A percentile compares a stretch with the other conserved stretches of the same genome.
Evolutionary conservation across 176 grass and related monocot genomes (phyloP).

Genomic region (Musa beccarii): DNA sequence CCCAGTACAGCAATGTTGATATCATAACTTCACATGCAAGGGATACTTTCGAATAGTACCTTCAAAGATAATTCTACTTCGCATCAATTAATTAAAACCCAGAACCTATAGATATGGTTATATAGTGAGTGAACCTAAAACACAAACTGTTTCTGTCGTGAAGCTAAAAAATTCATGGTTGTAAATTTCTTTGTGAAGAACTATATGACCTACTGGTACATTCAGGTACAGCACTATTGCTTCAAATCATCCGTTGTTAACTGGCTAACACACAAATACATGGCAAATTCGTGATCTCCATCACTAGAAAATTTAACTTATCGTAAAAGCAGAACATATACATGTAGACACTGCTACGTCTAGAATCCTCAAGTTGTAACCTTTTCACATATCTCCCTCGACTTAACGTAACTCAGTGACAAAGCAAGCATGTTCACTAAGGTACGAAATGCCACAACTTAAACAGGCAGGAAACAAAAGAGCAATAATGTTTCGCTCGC

Average conservation of each 20-base stretch:
- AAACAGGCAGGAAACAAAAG: no score
- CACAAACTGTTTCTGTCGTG: neutral
- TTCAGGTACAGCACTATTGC: no score
- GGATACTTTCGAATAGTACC: neutral
- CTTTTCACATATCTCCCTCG: neutral
- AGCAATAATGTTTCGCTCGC: no score
- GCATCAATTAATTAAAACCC: no score
- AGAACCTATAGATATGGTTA: neutral
- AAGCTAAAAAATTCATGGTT: neutral
- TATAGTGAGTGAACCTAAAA: neutral
- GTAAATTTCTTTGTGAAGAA: neutral
- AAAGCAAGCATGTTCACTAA: neutral
- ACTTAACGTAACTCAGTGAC: neutral
- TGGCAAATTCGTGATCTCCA: neutral
- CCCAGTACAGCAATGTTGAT: neutral
- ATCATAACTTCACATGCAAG: neutral
- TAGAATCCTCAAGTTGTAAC: neutral
- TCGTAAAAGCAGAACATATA: neutral
- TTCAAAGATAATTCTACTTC: neutral
- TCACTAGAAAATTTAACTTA: neutral
- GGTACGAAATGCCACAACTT: neutral
- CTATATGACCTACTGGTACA: neutral
- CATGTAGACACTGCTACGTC: neutral
- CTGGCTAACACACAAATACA: no score
- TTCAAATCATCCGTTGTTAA: no score